Base-by-base conservation (phyloP, 768 basidiomycete species). In the Paxillus ammoniavirescens region DNA sequence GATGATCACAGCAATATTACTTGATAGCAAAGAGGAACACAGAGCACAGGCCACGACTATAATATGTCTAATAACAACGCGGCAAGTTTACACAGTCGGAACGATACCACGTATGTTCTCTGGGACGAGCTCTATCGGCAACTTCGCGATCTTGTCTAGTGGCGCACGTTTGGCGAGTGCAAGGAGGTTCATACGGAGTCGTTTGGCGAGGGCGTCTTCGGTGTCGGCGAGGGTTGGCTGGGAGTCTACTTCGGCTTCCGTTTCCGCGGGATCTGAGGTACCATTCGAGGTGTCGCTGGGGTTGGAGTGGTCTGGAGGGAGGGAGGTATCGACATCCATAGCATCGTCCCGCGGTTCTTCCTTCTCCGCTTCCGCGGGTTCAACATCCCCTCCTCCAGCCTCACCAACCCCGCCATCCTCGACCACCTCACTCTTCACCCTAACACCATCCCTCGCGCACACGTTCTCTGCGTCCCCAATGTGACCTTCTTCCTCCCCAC, bases 141-240 rank as follows among this genome's bases (percentile, higher is more conserved):
- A 64, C 30, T 75, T 75, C 14, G 83, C 84, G 49, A 89, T 86
- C 53, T 78, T 82, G 60, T 89, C 86, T 55, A 90, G 63, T 2
- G 90, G 90, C 9, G 88, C 88, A 6, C 88, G 79, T 64, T 90
- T 89, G 52, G 87, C 86, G 33, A 92, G 74, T 2, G 89, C 88
- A 26, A 92, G 76, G 28, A 92, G 73, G 64, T 89, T 91, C 58
- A 91, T 73, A 37, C 89, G 78, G 46, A 91, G 72, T 49, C 83
- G 78, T 50, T 79, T 78, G 61, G 84, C 45, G 15, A 73, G 59
- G 2, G 78, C 74, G 51, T 85, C 81, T 63, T 86, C 86, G 17
- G 35, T 52, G 10, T 21, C 35, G 12, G 15, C 47, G 9, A 47
- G 12, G 49, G 47, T 21, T 41, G 46, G 14, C 31, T 31, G 31